These are phyloP conservation scores for Miscanthus lutarioriparius DNA, from an alignment of 176 grass and related monocot species.

Conservation along the genomic window DNA sequence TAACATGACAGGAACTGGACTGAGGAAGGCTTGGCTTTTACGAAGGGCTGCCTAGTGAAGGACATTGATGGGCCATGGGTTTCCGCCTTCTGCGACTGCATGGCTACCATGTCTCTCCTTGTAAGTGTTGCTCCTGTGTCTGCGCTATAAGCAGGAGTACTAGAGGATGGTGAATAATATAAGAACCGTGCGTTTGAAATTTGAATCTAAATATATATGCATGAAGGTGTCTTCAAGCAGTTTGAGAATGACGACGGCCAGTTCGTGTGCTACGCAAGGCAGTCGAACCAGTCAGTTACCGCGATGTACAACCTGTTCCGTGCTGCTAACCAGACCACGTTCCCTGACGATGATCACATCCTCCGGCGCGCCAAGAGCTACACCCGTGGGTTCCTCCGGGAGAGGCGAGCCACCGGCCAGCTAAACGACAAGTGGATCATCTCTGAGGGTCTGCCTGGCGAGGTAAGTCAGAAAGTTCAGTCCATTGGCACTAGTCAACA, in stretches of 20 bases:
- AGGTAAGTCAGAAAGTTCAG: constrained; percentile 24
- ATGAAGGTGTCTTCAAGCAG: constrained; percentile 31
- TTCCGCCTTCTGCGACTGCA: constrained; percentile 45
- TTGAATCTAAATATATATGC: not conserved
- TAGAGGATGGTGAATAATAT: not conserved
- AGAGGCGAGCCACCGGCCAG: constrained; percentile 27
- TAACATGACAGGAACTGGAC: not conserved
- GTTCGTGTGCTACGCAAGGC: constrained; percentile 20
- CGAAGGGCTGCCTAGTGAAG: not conserved
- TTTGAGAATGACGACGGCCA: constrained; percentile 42
- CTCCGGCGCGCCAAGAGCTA: constrained; percentile 27
- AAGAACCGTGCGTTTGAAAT: not conserved
- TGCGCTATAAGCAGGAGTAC: not conserved
- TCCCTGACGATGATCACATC: constrained; percentile 25
- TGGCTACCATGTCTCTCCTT: constrained; percentile 45
- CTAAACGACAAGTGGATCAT: constrained; percentile 60
- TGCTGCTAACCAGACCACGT: constrained; percentile 16
- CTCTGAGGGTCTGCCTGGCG: constrained; percentile 40
- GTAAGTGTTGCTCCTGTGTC: not conserved
- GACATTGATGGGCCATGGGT: constrained; percentile 53
- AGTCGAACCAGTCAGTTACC: constrained; percentile 5
- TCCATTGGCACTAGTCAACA: not conserved
- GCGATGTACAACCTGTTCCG: constrained; percentile 42
- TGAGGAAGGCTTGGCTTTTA: constrained; percentile 21
- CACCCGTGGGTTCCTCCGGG: constrained; percentile 21